A percentile compares a stretch with the other conserved stretches of the same genome.
Evolutionary conservation across 1,284 basidiomycete genomes (phyloP).

Genomic region (Microbotryum scabiosae): DNA sequence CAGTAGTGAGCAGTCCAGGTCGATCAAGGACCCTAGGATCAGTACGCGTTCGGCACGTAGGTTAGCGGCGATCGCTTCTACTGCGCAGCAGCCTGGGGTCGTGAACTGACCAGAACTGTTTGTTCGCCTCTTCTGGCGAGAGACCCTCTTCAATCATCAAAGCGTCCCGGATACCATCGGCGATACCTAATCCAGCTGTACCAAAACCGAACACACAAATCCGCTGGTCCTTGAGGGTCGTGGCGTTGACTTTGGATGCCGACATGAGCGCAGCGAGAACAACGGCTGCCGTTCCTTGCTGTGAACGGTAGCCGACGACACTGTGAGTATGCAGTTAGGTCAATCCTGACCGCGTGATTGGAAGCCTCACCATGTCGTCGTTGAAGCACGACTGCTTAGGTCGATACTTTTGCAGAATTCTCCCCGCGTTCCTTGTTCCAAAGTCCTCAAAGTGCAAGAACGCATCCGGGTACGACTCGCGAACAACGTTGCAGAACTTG

Average conservation of each 20-base stretch:
- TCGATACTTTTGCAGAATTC: constrained; percentile 60
- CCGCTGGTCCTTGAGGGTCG: constrained; percentile 59
- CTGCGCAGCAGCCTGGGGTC: no score
- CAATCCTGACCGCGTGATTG: background rate
- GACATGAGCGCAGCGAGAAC: constrained; percentile 69
- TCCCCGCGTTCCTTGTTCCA: constrained; percentile 52
- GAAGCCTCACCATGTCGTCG: constrained; percentile 11
- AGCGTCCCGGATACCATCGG: constrained; percentile 62
- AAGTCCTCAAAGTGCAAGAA: constrained; percentile 71
- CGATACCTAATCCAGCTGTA: constrained; percentile 66
- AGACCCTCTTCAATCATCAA: constrained; percentile 48
- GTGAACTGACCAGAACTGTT: constrained; percentile 56
- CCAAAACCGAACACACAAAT: constrained; percentile 72
- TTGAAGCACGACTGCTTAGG: constrained; percentile 65
- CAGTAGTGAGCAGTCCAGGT: constrained; percentile 43
- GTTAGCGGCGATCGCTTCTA: no score
- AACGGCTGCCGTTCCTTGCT: constrained; percentile 74
- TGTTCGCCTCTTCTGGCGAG: constrained; percentile 53
- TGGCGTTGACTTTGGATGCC: constrained; percentile 60
- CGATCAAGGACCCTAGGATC: constrained; percentile 44
- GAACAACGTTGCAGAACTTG: constrained; percentile 51
- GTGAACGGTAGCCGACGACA: background rate
- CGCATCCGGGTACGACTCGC: constrained; percentile 46
- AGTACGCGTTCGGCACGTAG: constrained; percentile 28
- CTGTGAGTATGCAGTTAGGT: background rate